Evolutionary conservation across 2,329 filamentous ascomycete species (phyloP).

Genomic region (Fusarium pseudocircinatum): DNA sequence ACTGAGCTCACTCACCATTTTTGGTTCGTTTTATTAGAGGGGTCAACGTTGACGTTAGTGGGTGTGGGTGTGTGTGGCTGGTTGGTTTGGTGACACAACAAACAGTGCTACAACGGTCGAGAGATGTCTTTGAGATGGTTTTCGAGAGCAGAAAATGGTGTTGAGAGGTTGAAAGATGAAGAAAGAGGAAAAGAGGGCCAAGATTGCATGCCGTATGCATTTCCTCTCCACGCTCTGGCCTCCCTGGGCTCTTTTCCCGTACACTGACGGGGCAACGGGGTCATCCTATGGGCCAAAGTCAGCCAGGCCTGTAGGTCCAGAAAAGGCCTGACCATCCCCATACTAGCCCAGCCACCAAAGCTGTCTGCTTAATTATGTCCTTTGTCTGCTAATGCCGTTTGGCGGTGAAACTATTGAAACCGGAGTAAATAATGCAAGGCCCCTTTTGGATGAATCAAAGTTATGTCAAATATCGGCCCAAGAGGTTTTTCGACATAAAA

Average conservation of each 20-base stretch:
- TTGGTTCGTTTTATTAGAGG: slow-evolving; percentile 35
- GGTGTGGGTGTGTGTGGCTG: slow-evolving; percentile 13
- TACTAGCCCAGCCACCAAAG: fast-evolving
- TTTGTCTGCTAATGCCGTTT: slow-evolving; percentile 21
- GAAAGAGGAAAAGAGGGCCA: slow-evolving; percentile 37
- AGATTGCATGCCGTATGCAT: slow-evolving; percentile 33
- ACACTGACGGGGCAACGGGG: slow-evolving; percentile 47
- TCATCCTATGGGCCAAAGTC: slow-evolving; percentile 23
- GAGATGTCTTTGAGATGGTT: slow-evolving; percentile 15
- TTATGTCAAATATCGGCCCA: slow-evolving; percentile 10
- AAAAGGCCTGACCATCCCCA: not conserved
- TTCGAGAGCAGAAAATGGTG: slow-evolving; percentile 24
- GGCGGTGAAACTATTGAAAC: slow-evolving; percentile 36
- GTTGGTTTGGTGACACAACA: slow-evolving; percentile 24
- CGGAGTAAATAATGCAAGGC: slow-evolving; percentile 33
- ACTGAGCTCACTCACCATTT: slow-evolving; percentile 53
- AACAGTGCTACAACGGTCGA: not conserved
- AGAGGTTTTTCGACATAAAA: slow-evolving; percentile 20
- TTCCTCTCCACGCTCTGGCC: slow-evolving; percentile 41
- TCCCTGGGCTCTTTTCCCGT: slow-evolving; percentile 39
- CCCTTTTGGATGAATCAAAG: slow-evolving; percentile 17
- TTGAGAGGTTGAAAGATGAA: slow-evolving; percentile 41
- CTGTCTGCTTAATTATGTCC: slow-evolving; percentile 8
- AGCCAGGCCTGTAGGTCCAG: slow-evolving; percentile 10
- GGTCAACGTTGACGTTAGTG: slow-evolving; percentile 6